Conservation (phyloP, 345 rosid genomes). For the Theobroma cacao region DNA sequence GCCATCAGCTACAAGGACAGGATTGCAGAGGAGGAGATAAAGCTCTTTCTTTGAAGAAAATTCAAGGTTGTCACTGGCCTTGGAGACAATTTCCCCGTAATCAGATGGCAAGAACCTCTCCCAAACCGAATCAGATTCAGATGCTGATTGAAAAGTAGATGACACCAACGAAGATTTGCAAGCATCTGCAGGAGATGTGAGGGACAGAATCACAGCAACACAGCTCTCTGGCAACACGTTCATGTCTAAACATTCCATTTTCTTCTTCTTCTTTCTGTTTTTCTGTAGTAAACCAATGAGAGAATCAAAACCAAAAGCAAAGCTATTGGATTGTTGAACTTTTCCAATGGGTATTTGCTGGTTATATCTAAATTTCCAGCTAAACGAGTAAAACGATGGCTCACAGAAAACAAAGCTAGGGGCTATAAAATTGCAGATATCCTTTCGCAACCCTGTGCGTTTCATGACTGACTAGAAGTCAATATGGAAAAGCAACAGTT, state of each 20-base stretch:
- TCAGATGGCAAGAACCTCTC: slow-evolving; percentile 49
- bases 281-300: background rate
- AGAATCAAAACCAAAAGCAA: background rate
- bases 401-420: background rate
- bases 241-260: background rate
- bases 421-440: background rate
- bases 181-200: slow-evolving; percentile 60
- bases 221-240: slow-evolving; percentile 56
- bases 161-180: slow-evolving; percentile 48
- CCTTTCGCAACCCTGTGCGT: background rate
- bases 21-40: slow-evolving; percentile 43
- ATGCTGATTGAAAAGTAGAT: slow-evolving; percentile 47
- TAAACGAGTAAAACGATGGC: background rate
- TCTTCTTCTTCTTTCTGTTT: background rate
- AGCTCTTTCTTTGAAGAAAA: slow-evolving; percentile 62
- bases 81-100: slow-evolving; percentile 29
- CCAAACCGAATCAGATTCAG: slow-evolving; percentile 65
- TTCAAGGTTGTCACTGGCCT: slow-evolving; percentile 5
- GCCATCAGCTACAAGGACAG: slow-evolving; percentile 47
- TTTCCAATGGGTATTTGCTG: background rate
- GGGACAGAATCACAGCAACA: slow-evolving; percentile 49
- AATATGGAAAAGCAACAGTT: background rate
- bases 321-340: background rate
- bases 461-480: background rate
- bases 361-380: background rate